Conservation (phyloP, 2,329 filamentous ascomycete genomes). For the Pseudocercospora eumusae region DNA sequence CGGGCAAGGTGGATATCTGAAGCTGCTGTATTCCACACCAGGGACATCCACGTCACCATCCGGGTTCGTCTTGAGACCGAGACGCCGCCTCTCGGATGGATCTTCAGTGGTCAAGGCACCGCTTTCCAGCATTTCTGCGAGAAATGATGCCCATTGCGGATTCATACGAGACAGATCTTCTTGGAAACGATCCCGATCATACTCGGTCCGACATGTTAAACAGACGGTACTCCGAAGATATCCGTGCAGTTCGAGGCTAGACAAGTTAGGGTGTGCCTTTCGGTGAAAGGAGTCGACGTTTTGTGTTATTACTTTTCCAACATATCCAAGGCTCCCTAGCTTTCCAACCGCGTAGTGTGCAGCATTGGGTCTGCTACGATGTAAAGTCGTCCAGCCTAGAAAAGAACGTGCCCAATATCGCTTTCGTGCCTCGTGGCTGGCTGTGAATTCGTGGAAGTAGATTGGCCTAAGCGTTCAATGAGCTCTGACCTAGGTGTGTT, state of each 20-base stretch:
- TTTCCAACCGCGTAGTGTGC: slow-evolving; percentile 76
- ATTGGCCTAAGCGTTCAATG: slow-evolving; percentile 61
- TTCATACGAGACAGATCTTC: slow-evolving; percentile 74
- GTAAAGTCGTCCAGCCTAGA: slow-evolving; percentile 82
- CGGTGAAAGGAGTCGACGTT: slow-evolving; percentile 96
- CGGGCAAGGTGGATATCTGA: slow-evolving; percentile 88
- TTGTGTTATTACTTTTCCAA: slow-evolving; percentile 82
- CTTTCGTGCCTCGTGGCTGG: slow-evolving; percentile 79
- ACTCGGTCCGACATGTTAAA: slow-evolving; percentile 71
- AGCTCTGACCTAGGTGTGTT: slow-evolving; percentile 1
- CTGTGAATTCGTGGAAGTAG: slow-evolving; percentile 86
- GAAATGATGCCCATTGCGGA: slow-evolving; percentile 78
- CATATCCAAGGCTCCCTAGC: slow-evolving; percentile 69
- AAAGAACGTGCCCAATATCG: slow-evolving; percentile 96
- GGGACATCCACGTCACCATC: slow-evolving; percentile 94
- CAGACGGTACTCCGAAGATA: slow-evolving; percentile 82
- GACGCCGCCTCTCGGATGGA: slow-evolving; percentile 64
- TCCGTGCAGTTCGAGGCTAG: slow-evolving; percentile 85
- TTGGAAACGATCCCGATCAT: slow-evolving; percentile 74
- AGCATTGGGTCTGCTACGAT: slow-evolving; percentile 75
- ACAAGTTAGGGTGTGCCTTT: slow-evolving; percentile 69
- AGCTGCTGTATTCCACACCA: slow-evolving; percentile 81
- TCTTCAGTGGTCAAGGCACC: slow-evolving; percentile 79
- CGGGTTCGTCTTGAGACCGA: slow-evolving; percentile 80
- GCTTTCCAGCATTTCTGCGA: slow-evolving; percentile 68